Evolutionary conservation across 2,329 filamentous ascomycete species (phyloP).

Genomic region (Phyllosticta ampelicida): DNA sequence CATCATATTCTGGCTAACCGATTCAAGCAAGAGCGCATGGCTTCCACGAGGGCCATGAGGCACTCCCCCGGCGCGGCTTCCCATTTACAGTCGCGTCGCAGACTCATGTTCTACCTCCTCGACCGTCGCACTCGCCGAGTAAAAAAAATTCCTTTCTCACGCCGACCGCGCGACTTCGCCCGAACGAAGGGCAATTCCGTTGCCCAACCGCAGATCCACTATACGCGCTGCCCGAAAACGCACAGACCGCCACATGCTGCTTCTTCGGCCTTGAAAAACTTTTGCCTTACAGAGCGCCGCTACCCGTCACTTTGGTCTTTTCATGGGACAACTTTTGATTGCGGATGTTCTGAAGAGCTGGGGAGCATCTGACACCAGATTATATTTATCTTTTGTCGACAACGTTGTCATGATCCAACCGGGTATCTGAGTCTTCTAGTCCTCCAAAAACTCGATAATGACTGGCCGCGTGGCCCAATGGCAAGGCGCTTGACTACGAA

Average conservation of each 20-base stretch:
- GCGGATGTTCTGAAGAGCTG: background rate
- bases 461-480: constrained; percentile 39
- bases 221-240: background rate
- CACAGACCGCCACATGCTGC: background rate
- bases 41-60: too few species aligned
- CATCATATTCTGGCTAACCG: too few species aligned
- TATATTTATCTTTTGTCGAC: background rate
- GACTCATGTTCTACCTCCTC: background rate
- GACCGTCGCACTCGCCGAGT: background rate
- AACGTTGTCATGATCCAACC: too few species aligned
- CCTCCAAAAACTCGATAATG: background rate
- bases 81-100: too few species aligned
- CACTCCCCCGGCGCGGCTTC: too few species aligned
- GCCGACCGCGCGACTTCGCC: background rate
- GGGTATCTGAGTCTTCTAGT: background rate
- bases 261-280: background rate
- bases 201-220: background rate
- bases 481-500: constrained; percentile 49
- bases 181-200: background rate
- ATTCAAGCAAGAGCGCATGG: too few species aligned
- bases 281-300: background rate
- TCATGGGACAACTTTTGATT: background rate
- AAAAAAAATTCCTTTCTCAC: background rate
- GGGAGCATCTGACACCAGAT: rapidly evolving
- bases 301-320: background rate